phyloP scores from a whole-genome alignment of 495 filamentous ascomycete genomes.

The Xylaria scruposa region DNA sequence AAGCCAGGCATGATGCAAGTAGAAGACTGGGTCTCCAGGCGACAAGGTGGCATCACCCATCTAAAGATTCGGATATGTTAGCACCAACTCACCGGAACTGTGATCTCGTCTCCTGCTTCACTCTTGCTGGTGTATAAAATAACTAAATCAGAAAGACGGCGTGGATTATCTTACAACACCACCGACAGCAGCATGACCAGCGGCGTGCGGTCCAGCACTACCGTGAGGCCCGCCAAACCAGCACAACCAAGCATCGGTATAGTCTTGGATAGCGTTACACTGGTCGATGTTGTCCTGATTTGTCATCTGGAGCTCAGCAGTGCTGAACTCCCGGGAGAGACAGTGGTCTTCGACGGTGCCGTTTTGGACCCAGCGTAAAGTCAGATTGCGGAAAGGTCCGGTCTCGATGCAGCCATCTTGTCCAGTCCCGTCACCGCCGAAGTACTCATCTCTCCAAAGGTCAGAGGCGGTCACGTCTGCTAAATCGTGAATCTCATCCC shows the following conservation, averaged over 20 bases:
- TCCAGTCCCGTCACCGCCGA: constrained; percentile 53
- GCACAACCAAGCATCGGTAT: constrained; percentile 47
- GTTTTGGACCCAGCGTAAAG: constrained; percentile 45
- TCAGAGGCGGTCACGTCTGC: constrained; percentile 41
- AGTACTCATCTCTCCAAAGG: constrained; percentile 47
- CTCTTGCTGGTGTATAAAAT: no score
- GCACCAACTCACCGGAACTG: neutral
- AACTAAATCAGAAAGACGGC: neutral
- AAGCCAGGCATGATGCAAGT: constrained; percentile 58
- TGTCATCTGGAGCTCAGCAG: constrained; percentile 33
- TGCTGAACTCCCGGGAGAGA: constrained; percentile 43
- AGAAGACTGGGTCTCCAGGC: constrained; percentile 58
- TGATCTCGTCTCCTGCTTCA: no score
- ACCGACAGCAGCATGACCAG: constrained; percentile 49
- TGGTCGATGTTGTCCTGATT: constrained; percentile 35
- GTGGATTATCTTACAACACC: constrained; percentile 30
- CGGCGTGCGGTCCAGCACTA: constrained; percentile 22
- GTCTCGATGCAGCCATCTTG: constrained; percentile 44
- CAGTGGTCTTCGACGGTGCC: constrained; percentile 39
- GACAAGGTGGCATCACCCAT: constrained; percentile 40
- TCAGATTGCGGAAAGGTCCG: constrained; percentile 50
- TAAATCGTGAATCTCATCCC: constrained; percentile 52
- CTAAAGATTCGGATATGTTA: constrained; percentile 28
- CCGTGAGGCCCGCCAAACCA: constrained; percentile 48
- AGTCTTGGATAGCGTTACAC: constrained; percentile 37